Conservation (phyloP, 768 basidiomycete species). For the Lanmaoa pseudosensibilis region DNA sequence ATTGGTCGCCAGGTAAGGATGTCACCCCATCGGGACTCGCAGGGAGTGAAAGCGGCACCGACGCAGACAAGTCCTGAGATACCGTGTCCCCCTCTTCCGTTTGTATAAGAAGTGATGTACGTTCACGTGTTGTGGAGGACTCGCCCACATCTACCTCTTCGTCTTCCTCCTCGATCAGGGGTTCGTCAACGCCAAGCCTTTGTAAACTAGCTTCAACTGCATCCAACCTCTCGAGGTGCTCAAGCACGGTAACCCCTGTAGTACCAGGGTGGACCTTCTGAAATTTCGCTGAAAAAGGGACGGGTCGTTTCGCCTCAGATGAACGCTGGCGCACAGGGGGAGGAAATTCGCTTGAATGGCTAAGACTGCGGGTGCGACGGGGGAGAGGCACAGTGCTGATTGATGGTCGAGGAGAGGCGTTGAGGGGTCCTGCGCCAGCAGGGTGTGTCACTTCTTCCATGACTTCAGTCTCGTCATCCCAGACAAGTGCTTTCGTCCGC, state of each 20-base stretch:
- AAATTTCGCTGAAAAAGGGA: slow-evolving; percentile 83
- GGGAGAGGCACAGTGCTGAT: slow-evolving; percentile 62
- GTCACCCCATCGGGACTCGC: slow-evolving; percentile 52
- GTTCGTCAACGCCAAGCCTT: slow-evolving; percentile 63
- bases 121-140: slow-evolving; percentile 30
- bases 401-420: slow-evolving; percentile 58
- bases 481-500: slow-evolving; percentile 76
- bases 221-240: slow-evolving; percentile 83
- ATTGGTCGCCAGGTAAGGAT: slow-evolving; percentile 56
- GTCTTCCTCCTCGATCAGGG: slow-evolving; percentile 49
- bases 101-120: slow-evolving; percentile 26
- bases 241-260: slow-evolving; percentile 81
- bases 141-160: slow-evolving; percentile 67
- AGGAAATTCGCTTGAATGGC: slow-evolving; percentile 65
- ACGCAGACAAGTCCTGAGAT: slow-evolving; percentile 29
- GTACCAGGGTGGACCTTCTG: slow-evolving; percentile 82
- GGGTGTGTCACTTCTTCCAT: slow-evolving; percentile 48
- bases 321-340: slow-evolving; percentile 67
- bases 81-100: slow-evolving; percentile 27
- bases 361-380: slow-evolving; percentile 55
- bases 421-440: slow-evolving; percentile 34
- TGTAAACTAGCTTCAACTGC: slow-evolving; percentile 78
- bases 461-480: slow-evolving; percentile 83
- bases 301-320: slow-evolving; percentile 66
- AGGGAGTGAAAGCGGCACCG: slow-evolving; percentile 53